A percentile compares a stretch with the other conserved stretches of the same genome.
Conservation (phyloP, 208 protist genomes). For the Leishmania tarentolae region DNA sequence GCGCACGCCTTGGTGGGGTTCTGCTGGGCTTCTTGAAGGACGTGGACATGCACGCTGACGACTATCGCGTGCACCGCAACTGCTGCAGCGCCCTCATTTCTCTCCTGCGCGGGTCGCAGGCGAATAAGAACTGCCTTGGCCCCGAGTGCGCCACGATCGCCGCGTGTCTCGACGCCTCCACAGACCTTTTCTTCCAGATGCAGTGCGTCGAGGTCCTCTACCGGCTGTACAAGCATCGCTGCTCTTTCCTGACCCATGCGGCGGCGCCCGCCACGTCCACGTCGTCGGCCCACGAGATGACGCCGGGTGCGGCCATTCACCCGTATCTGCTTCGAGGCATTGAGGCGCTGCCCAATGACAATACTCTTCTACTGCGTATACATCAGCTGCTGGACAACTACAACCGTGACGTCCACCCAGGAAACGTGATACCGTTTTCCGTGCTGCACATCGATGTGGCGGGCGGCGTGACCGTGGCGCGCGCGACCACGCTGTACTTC, state of each 20-base stretch:
- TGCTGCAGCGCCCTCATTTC: slow-evolving; percentile 82
- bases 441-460: slow-evolving; percentile 64
- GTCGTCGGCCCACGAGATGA: background rate
- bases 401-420: slow-evolving; percentile 51
- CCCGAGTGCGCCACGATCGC: slow-evolving; percentile 53
- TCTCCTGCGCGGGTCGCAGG: slow-evolving; percentile 70
- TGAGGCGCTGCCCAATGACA: slow-evolving; percentile 72
- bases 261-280: background rate
- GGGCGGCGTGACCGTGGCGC: slow-evolving; percentile 52
- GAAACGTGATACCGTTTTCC: slow-evolving; percentile 48
- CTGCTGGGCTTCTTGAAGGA: slow-evolving; percentile 66
- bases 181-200: slow-evolving; percentile 89
- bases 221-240: slow-evolving; percentile 70
- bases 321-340: slow-evolving; percentile 65
- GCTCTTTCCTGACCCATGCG: slow-evolving; percentile 41
- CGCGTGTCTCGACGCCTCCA: slow-evolving; percentile 46
- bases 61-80: slow-evolving; percentile 70
- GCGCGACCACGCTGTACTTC: slow-evolving; percentile 82
- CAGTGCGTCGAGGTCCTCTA: slow-evolving; percentile 88
- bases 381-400: slow-evolving; percentile 68
- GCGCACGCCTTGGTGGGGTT: slow-evolving; percentile 33
- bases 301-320: slow-evolving; percentile 26
- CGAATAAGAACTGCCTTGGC: slow-evolving; percentile 77
- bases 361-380: slow-evolving; percentile 67
- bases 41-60: slow-evolving; percentile 51